Percentiles rank a stretch among this genome's conserved stretches.
Conservation (phyloP, 768 basidiomycete genomes). For the Phaffia tasmanica region DNA sequence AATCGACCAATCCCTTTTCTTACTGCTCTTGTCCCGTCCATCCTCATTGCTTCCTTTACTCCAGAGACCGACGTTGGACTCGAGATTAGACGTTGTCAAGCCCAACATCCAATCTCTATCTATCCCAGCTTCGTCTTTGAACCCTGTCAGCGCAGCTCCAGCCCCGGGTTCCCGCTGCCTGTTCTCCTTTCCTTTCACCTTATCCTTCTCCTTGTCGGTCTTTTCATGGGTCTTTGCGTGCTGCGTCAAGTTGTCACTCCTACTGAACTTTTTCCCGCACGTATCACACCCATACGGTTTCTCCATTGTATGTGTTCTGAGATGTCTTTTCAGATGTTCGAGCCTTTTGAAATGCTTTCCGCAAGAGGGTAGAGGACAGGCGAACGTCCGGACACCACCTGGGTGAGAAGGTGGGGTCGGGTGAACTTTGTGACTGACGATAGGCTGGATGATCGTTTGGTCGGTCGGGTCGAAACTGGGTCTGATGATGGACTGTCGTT, state of each 20-base stretch:
- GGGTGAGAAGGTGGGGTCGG: conserved; percentile 20
- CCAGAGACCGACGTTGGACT: no score
- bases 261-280: conserved; percentile 72
- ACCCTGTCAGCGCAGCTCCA: no score
- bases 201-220: neutral
- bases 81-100: no score
- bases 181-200: neutral
- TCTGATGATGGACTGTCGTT: neutral
- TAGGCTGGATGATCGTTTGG: conserved; percentile 22
- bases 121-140: no score
- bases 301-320: conserved; percentile 82
- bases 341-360: conserved; percentile 77
- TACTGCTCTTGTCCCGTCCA: no score
- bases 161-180: no score
- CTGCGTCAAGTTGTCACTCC: conserved; percentile 79
- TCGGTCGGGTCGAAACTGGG: conserved; percentile 4
- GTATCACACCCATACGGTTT: conserved; percentile 62
- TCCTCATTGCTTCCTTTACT: no score
- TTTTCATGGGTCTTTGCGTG: conserved; percentile 69
- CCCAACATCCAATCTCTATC: no score
- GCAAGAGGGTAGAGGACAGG: conserved; percentile 75
- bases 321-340: conserved; percentile 80
- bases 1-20: no score
- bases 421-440: conserved; percentile 29
- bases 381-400: conserved; percentile 44